Percentiles rank a stretch among this genome's conserved stretches.
These are phyloP conservation scores for Xylariaceae sp. DNA, from an alignment of 2,329 filamentous ascomycete genomes.

Conservation along the genomic window DNA sequence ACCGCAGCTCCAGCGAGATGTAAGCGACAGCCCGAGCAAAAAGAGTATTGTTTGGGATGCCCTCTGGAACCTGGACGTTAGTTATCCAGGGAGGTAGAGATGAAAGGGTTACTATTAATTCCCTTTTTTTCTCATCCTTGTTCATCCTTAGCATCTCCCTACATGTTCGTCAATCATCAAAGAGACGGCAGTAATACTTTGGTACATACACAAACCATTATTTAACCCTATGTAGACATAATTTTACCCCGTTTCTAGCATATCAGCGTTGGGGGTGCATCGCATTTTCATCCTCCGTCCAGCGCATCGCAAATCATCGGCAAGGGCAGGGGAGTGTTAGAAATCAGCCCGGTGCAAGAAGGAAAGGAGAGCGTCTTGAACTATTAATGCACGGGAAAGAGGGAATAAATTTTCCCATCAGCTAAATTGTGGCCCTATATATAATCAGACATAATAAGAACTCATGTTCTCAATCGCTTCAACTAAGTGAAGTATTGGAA, in stretches of 20 bases:
- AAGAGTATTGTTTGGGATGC: slow-evolving; percentile 66
- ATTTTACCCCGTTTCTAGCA: no score
- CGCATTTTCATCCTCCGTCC: no score
- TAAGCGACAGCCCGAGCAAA: slow-evolving; percentile 44
- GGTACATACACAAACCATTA: not conserved
- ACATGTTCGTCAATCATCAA: not conserved
- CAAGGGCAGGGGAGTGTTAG: no score
- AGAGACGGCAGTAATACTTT: not conserved
- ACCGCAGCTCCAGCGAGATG: slow-evolving; percentile 46
- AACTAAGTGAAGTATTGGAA: not conserved
- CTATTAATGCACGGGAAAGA: not conserved
- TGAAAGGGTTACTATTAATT: not conserved
- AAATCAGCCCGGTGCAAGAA: no score
- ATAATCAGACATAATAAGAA: slow-evolving; percentile 3
- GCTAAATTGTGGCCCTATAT: not conserved
- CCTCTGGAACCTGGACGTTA: slow-evolving; percentile 66
- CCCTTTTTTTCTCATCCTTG: not conserved
- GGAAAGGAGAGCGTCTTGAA: no score
- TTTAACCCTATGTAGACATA: not conserved
- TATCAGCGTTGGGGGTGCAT: no score
- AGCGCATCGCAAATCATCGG: no score
- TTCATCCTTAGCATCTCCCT: not conserved
- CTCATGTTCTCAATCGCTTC: not conserved
- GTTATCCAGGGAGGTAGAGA: slow-evolving; percentile 52
- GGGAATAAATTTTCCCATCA: slow-evolving; percentile 7